Conservation (phyloP, 495 filamentous ascomycete species). For the Darksidea phi region DNA sequence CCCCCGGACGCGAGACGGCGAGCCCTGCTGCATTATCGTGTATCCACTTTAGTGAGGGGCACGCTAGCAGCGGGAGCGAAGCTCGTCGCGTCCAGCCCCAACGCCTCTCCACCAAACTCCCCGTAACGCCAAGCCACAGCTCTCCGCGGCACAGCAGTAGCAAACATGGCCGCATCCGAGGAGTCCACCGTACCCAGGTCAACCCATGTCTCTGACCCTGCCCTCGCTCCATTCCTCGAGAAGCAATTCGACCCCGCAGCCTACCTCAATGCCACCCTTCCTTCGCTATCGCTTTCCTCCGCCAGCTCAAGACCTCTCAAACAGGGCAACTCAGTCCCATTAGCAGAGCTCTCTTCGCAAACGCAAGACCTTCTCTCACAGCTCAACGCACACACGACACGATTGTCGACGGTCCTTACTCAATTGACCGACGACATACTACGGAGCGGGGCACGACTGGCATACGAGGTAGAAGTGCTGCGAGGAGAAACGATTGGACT, state of each 20-base stretch:
- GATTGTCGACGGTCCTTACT: conserved; percentile 78
- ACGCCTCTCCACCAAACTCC: too few species aligned
- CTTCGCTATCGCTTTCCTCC: conserved; percentile 55
- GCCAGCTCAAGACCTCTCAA: conserved; percentile 38
- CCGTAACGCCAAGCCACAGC: too few species aligned
- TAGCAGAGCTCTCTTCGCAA: conserved; percentile 75
- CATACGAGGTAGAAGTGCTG: conserved; percentile 92
- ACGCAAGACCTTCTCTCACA: conserved; percentile 82
- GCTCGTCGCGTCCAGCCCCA: neutral
- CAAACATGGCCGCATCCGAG: conserved; percentile 26
- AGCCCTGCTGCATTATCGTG: neutral
- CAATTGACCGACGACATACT: conserved; percentile 93
- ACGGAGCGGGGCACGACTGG: conserved; percentile 76
- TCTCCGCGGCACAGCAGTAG: too few species aligned
- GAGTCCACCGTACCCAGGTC: conserved; percentile 25
- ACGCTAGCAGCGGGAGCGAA: conserved; percentile 1
- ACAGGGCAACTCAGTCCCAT: conserved; percentile 53
- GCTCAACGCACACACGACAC: conserved; percentile 80
- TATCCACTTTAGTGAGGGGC: neutral
- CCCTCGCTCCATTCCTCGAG: conserved; percentile 64
- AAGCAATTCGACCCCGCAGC: conserved; percentile 75
- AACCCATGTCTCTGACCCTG: conserved; percentile 59
- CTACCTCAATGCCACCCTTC: conserved; percentile 76
- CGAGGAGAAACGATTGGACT: conserved; percentile 79
- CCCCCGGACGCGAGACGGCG: neutral